Base-by-base conservation (phyloP, 139 green algal species). In the Micromonas commoda region DNA sequence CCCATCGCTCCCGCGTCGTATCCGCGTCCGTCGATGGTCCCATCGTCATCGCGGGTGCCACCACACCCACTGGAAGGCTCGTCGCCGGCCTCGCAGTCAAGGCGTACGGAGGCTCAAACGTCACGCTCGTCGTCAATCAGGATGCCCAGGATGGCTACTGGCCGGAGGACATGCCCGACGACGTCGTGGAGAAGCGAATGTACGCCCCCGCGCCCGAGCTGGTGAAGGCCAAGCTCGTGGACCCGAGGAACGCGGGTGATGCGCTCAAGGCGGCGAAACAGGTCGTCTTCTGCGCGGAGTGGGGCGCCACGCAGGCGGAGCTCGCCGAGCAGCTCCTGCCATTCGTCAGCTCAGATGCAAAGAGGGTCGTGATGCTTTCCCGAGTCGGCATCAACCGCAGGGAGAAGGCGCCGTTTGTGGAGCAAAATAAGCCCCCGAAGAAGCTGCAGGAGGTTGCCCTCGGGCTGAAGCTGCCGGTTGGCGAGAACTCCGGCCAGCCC, bases 51-150 rank as follows among this genome's bases (percentile, higher is more conserved):
- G 45, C 45, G 45, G 61, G 61, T 5, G 61, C 61, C 16, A 35
- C 24, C 4, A 68, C 61, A 20, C 61, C 61, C 26, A 68, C 61
- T 20, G 61, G 61, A 4, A 13, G 61, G 16, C 61, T 68, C n/a
- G n/a, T 68, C n/a, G 61, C 61, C 16, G 16, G 61, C 61, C 26
- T 68, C n/a, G n/a, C 26, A 5, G 61, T 32, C 16, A 6, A 5
- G 16, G 5, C 24, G 9, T 68, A 32, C 26, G 24, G n/a, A 29
- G 64, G 64, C 64, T 26, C 24, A 26, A 71, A 71, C 64, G 64
- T 71, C 64, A 26, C 64, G 64, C 64, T 71, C 4, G 26, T 71
- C 64, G 64, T 71, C n/a, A 29, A 13, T 4, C n/a, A 29, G 61
- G 64, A 71, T 29, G 26, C 38, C 3, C 26, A n/a, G 26, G 26